Evolutionary conservation across 164 flowering plant species (phyloP), one percentile per base, ranked within the genome.

Genomic region (Aristolochia californica): DNA sequence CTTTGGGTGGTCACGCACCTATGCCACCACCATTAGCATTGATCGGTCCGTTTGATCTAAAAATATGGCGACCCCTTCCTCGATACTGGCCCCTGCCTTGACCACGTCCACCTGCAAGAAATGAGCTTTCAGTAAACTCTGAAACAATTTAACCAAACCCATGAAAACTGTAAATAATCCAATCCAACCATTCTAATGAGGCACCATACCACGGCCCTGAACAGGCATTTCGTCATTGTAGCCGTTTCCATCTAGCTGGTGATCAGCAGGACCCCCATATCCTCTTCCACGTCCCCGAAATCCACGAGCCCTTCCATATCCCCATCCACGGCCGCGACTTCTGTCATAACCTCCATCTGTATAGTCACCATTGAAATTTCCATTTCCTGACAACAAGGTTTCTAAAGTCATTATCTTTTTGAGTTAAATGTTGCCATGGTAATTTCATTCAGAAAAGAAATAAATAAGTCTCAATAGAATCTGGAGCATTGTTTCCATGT

Each of bases 261-360:
- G n/a, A 59, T 75, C 73, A 57, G 74, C 76, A 63, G 70, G 74
- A 13, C 74, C 88, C 56, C 94, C 89, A 23, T 50, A 21, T 22
- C 53, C 76, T 55, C 81, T 71, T 61, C 78, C 78, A 58, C 74
- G 71, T 2, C 80, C 81, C 54, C 75, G 73, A 51, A 60, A 69
- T 25, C 67, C 57, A 44, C 74, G 76, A 21, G 80, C 74, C 58
- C 78, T 72, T 51, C 80, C 80, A 50, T 80, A 70, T 11, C 77
- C 79, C 68, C 75, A 49, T 25, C 72, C 79, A 69, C 64, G 71
- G 0, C 76, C 74, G 25, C 74, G 74, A 5, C 69, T 70, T 58
- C 71, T 66, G 57, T 77, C 74, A 64, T 60, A 75, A 49, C 69
- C 74, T 43, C 59, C 72, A 66, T 74, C 79, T 49, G 75, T 75